These are phyloP conservation scores for Aristolochia contorta DNA, from an alignment of 164 flowering plant genomes.

Conservation along the genomic window DNA sequence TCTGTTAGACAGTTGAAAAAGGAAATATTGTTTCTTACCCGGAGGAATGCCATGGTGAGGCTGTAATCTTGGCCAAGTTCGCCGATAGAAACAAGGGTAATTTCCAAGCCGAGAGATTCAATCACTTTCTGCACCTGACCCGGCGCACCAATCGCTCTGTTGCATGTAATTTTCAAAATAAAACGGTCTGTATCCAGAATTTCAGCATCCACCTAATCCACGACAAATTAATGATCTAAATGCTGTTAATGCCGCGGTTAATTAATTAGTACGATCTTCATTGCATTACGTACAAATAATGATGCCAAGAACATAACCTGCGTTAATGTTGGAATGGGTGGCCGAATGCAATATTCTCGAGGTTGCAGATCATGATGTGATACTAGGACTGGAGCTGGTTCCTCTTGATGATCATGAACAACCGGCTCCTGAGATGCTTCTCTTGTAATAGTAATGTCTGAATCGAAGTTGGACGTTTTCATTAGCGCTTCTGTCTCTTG, in stretches of 20 bases:
- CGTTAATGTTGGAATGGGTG: background rate
- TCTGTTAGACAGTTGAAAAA: too few species aligned
- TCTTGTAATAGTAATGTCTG: background rate
- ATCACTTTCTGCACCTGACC: slow-evolving; percentile 5
- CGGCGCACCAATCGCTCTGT: background rate
- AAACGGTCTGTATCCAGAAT: background rate
- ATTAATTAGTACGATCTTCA: too few species aligned
- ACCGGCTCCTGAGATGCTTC: background rate
- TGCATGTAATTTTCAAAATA: background rate
- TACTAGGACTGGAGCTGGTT: background rate
- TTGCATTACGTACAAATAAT: too few species aligned
- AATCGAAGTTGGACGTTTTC: background rate
- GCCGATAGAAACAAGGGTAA: background rate
- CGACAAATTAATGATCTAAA: too few species aligned
- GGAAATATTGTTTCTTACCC: background rate
- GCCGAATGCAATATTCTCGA: background rate
- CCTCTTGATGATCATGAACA: too few species aligned
- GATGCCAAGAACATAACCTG: too few species aligned
- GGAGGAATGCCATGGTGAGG: background rate
- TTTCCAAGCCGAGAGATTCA: slow-evolving; percentile 1
- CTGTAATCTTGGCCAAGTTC: background rate
- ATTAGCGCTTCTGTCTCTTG: slow-evolving; percentile 1
- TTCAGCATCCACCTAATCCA: background rate
- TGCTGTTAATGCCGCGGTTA: too few species aligned
- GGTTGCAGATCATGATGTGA: background rate